Base-by-base conservation (phyloP, 1,284 basidiomycete species). In the Ganoderma resinaceum region DNA sequence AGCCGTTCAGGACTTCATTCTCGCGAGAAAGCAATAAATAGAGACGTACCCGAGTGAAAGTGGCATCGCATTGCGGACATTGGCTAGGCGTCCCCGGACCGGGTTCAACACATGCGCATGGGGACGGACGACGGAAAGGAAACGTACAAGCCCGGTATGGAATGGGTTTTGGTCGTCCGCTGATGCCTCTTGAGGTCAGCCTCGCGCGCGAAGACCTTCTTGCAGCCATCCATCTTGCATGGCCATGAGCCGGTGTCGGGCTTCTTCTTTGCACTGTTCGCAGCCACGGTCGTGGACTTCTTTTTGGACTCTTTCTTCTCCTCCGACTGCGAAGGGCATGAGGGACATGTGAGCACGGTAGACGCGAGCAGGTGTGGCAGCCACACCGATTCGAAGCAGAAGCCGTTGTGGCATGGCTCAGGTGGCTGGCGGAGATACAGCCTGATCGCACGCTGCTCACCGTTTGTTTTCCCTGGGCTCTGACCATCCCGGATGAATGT, bases 141-240 rank as follows among this genome's bases (percentile, higher is more conserved):
- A 60, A 86, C 90, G 78, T 76, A 92, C 91, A 89, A 92, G 75
- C 86, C 86, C 38, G 91, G 90, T 77, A 88, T 83, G 4, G 89
- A 88, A 79, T 93, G 91, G 38, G 85, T 78, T 77, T 91, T 93
- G 29, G 91, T 91, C 31, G 91, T 93, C 75, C 90, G 82, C 77
- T 93, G 91, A 78, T 93, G 91, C 73, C 91, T 78, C 82, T 92
- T 93, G 70, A 93, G 80, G 82, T 93, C 91, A 14, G 91, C 91
- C 78, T 93, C 91, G 65, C 91, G 85, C 59, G 90, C 91, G 76
- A 93, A 93, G 75, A 89, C 87, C 79, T 92, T 92, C 78, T 87
- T 88, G 80, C 91, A 93, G 14, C 90, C 91, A 75, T 89, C 86
- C 74, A 93, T 91, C 77, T 87, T 89, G 82, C 91, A 93, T 8